Conservation (phyloP, 139 green algal species). For the Chlamydomonas asymmetrica region DNA sequence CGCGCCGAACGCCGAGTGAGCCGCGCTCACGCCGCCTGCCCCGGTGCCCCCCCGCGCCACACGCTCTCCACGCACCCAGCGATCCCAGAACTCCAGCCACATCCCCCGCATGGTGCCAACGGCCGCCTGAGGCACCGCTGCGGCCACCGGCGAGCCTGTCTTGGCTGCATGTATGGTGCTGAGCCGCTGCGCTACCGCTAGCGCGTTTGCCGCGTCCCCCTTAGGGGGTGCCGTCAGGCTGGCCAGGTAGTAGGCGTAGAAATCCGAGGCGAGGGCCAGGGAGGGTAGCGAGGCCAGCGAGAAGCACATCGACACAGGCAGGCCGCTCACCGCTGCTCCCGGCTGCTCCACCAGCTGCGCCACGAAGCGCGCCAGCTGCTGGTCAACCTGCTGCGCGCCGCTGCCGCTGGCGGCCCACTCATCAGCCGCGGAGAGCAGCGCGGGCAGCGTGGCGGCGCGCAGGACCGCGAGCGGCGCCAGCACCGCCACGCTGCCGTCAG, state of each 20-base stretch:
- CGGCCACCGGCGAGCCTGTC: slow-evolving; percentile 8
- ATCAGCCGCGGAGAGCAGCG: not conserved
- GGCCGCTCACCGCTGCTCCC: no score
- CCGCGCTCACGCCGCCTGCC: not conserved
- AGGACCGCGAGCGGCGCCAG: slow-evolving; percentile 24
- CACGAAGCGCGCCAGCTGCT: slow-evolving; percentile 2
- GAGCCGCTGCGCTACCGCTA: slow-evolving; percentile 16
- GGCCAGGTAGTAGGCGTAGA: slow-evolving; percentile 20
- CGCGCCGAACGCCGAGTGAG: not conserved
- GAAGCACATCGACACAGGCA: no score
- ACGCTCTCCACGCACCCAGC: slow-evolving; percentile 16
- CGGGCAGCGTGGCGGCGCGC: slow-evolving; percentile 15
- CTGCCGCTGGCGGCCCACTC: not conserved
- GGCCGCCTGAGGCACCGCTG: not conserved
- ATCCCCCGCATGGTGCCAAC: slow-evolving; percentile 6
- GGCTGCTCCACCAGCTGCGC: slow-evolving; percentile 1
- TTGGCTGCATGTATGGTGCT: slow-evolving; percentile 15
- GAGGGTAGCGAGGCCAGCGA: no score
- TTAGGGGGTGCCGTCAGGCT: slow-evolving; percentile 14
- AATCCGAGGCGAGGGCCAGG: no score
- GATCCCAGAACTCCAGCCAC: not conserved
- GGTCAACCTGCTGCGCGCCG: not conserved
- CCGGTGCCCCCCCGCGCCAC: not conserved
- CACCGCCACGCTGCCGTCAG: not conserved
- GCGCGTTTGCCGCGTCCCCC: slow-evolving; percentile 19